These are phyloP conservation scores for Echites panduratus DNA, from an alignment of 257 asterid species.

Conservation along the genomic window DNA sequence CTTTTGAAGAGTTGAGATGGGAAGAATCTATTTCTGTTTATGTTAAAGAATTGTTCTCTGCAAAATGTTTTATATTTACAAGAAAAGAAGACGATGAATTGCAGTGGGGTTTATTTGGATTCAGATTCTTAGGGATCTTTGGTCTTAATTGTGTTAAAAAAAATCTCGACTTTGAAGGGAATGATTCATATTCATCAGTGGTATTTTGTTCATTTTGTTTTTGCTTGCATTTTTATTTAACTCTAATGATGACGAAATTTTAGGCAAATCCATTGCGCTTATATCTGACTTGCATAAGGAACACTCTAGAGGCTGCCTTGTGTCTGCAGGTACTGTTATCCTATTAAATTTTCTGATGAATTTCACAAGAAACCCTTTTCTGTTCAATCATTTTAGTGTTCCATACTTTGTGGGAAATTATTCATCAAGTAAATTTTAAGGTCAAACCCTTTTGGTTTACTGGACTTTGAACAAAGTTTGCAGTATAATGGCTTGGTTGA, in stretches of 20 bases:
- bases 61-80: not conserved
- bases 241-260: not conserved
- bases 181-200: not conserved
- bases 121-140: not conserved
- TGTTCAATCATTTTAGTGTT: not conserved
- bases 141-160: not conserved
- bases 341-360: slow-evolving; percentile 14
- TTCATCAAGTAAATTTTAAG: not conserved
- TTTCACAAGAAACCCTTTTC: not conserved
- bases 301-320: slow-evolving; percentile 87
- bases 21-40: not conserved
- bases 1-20: not conserved
- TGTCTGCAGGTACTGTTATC: slow-evolving; percentile 67
- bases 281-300: slow-evolving; percentile 72
- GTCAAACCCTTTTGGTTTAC: not conserved
- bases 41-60: not conserved
- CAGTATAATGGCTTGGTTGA: not conserved
- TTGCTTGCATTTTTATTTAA: not conserved
- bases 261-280: slow-evolving; percentile 49
- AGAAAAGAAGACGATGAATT: not conserved
- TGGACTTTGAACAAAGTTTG: not conserved
- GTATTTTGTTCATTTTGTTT: not conserved
- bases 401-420: not conserved
- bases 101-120: not conserved
- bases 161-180: not conserved